phyloP scores from a whole-genome alignment of 108 stramenopile genomes.

The Conticribra weissflogii region DNA sequence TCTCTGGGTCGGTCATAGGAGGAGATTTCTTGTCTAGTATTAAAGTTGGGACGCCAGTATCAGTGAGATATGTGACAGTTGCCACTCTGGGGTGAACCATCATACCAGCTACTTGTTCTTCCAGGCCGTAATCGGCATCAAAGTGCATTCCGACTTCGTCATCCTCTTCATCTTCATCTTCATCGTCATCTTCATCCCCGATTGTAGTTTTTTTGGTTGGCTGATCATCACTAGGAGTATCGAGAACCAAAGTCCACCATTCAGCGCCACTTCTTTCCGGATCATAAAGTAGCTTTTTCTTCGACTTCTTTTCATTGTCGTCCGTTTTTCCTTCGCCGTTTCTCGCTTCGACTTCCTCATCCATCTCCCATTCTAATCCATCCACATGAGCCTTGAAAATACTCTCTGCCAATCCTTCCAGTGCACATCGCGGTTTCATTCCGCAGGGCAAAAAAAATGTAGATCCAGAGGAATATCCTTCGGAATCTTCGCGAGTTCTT shows the following conservation, averaged over 20 bases:
- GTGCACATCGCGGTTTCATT: constrained; percentile 84
- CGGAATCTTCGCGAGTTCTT: constrained; percentile 68
- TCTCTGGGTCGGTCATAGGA: constrained; percentile 59
- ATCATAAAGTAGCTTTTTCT: constrained; percentile 55
- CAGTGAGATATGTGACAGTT: constrained; percentile 87
- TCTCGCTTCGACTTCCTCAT: not conserved
- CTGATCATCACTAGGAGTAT: constrained; percentile 41
- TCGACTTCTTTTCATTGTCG: not conserved
- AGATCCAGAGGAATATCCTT: constrained; percentile 73
- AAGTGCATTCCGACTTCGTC: constrained; percentile 91
- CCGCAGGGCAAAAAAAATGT: constrained; percentile 84
- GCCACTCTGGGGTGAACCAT: constrained; percentile 83
- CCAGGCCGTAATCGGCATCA: constrained; percentile 91
- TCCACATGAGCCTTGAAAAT: constrained; percentile 79
- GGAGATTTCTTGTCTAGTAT: constrained; percentile 67
- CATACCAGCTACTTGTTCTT: constrained; percentile 70
- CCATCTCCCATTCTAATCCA: constrained; percentile 40
- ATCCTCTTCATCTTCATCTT: constrained; percentile 61
- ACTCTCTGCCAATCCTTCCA: constrained; percentile 73
- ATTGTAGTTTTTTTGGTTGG: constrained; percentile 3
- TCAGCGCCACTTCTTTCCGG: constrained; percentile 84
- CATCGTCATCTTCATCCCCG: constrained; percentile 44
- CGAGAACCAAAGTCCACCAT: constrained; percentile 93
- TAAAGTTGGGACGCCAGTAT: constrained; percentile 85
- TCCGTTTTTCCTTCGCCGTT: not conserved